A percentile compares a stretch with the other conserved stretches of the same genome.
Conservation (phyloP, 2,329 filamentous ascomycete genomes). For the Aureobasidium sp. region DNA sequence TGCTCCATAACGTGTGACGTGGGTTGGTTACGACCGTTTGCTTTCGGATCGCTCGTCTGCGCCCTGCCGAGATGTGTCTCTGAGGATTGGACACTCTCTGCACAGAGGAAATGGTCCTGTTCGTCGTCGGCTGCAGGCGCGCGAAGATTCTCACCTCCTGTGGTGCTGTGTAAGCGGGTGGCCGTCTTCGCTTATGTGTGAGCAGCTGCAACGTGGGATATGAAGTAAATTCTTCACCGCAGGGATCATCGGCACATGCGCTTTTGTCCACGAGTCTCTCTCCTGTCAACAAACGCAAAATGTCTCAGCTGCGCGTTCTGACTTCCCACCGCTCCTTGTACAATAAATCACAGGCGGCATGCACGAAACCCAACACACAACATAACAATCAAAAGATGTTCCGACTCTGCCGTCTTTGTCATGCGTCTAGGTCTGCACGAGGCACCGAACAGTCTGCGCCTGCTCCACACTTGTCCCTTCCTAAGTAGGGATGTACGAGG, state of each 20-base stretch:
- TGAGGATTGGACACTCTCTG: not conserved
- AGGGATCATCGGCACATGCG: not conserved
- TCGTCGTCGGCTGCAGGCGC: not conserved
- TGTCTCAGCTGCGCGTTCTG: slow-evolving; percentile 2
- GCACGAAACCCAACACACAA: slow-evolving; percentile 2
- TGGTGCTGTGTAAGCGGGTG: not conserved
- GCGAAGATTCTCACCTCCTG: not conserved
- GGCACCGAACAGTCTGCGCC: not conserved
- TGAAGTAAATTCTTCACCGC: not conserved
- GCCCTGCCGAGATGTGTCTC: not conserved
- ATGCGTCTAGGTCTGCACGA: slow-evolving; percentile 9
- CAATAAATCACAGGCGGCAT: not conserved
- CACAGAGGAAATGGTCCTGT: not conserved
- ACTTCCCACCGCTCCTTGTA: not conserved
- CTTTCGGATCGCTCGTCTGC: not conserved
- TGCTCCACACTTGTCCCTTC: slow-evolving; percentile 1
- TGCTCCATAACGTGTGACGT: slow-evolving; percentile 4
- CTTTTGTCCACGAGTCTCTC: not conserved
- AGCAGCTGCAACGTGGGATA: not conserved
- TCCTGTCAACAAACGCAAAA: not conserved
- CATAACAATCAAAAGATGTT: not conserved
- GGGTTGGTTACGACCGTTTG: slow-evolving; percentile 2
- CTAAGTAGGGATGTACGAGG: too few species aligned
- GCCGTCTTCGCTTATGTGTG: not conserved
- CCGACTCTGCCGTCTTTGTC: not conserved